Percentiles rank a stretch among this genome's conserved stretches.
Evolutionary conservation across 495 filamentous ascomycete species (phyloP).

Genomic region (Daldinia caldariorum): DNA sequence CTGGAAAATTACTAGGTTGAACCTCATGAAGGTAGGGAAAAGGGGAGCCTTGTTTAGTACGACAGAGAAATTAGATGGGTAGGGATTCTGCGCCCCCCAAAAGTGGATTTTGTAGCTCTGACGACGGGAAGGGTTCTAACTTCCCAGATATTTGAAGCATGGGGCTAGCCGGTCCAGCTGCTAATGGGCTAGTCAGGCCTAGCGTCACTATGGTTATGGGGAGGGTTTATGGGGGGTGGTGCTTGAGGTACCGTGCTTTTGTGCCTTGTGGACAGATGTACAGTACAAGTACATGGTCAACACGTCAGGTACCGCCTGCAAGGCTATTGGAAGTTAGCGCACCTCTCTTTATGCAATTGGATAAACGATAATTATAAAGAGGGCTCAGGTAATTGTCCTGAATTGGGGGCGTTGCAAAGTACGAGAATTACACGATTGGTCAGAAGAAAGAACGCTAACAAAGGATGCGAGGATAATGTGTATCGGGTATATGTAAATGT

Average conservation of each 20-base stretch:
- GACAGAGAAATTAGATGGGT: conserved; percentile 50
- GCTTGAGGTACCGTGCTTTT: no score
- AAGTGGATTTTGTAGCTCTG: conserved; percentile 44
- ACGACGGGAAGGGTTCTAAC: conserved; percentile 44
- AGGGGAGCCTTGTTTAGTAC: conserved; percentile 53
- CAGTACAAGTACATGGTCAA: conserved; percentile 20
- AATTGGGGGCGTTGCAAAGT: conserved; percentile 11
- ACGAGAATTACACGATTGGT: conserved; percentile 25
- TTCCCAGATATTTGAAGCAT: conserved; percentile 39
- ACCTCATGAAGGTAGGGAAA: conserved; percentile 49
- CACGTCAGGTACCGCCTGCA: conserved; percentile 23
- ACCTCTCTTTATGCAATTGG: conserved; percentile 37
- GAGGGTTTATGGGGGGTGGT: conserved; percentile 10
- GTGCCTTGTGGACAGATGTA: conserved; percentile 21
- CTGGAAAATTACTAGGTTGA: conserved; percentile 50
- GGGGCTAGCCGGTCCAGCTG: conserved; percentile 31
- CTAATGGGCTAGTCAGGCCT: conserved; percentile 5
- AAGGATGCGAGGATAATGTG: conserved; percentile 24
- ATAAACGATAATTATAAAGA: conserved; percentile 3
- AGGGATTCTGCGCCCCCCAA: conserved; percentile 47
- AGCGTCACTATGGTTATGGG: conserved; percentile 34
- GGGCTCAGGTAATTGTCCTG: conserved; percentile 16
- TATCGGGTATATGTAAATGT: conserved; percentile 11
- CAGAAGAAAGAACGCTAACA: conserved; percentile 14
- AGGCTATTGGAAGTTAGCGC: conserved; percentile 24